Evolutionary conservation across 2,329 filamentous ascomycete species (phyloP).

Genomic region (Hymenoscyphus scutula): DNA sequence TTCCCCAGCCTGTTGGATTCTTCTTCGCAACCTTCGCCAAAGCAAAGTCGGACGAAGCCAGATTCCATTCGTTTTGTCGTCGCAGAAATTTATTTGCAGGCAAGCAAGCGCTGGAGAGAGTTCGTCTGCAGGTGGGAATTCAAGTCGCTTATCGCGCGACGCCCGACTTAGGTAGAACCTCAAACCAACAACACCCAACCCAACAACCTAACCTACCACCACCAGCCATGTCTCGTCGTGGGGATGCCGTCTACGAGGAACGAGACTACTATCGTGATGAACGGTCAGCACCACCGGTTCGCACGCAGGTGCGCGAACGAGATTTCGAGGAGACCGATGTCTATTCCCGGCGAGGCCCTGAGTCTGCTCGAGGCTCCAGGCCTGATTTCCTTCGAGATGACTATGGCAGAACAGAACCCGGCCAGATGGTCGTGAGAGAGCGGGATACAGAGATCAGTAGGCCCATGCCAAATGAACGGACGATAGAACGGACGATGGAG

Average conservation of each 20-base stretch:
- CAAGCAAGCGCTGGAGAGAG: not conserved
- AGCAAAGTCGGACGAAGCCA: not conserved
- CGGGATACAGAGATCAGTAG: conserved; percentile 31
- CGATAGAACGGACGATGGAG: not conserved
- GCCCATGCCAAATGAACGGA: not conserved
- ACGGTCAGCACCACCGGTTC: conserved; percentile 22
- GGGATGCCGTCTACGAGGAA: conserved; percentile 28
- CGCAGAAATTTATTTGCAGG: not conserved
- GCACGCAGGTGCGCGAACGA: conserved; percentile 29
- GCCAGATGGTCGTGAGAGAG: conserved; percentile 33
- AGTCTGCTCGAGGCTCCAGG: conserved; percentile 27
- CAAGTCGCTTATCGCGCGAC: not conserved
- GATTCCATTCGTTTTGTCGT: not conserved
- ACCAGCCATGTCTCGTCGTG: conserved; percentile 25
- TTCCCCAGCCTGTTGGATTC: conserved; percentile 14
- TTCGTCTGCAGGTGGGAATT: not conserved
- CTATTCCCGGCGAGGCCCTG: conserved; percentile 26
- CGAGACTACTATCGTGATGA: conserved; percentile 31
- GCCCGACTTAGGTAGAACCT: not conserved
- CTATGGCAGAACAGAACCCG: conserved; percentile 27
- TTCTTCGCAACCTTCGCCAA: conserved; percentile 4
- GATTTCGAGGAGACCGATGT: conserved; percentile 33
- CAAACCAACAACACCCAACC: not conserved
- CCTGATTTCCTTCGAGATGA: conserved; percentile 35
- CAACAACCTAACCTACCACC: not conserved